These are phyloP conservation scores for Alisma plantagoaquatica DNA, from an alignment of 106 monocot species.

Conservation along the genomic window DNA sequence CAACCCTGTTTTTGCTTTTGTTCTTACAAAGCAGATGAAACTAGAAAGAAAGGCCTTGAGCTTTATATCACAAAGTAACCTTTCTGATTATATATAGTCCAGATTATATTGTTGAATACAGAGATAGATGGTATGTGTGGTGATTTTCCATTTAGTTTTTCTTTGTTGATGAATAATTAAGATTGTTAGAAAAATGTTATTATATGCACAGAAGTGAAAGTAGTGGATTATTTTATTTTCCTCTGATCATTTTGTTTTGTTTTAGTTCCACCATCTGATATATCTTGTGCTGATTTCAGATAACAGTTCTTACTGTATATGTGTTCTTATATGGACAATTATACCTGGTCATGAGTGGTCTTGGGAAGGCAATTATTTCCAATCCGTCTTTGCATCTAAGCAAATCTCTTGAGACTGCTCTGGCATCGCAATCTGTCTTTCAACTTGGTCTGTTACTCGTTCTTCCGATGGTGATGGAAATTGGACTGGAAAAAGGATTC, in stretches of 20 bases:
- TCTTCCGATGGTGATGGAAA: slow-evolving; percentile 94
- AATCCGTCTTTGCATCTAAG: slow-evolving; percentile 43
- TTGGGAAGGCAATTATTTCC: slow-evolving; percentile 64
- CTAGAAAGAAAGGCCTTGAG: too few relatives aligned
- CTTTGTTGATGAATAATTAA: too few relatives aligned
- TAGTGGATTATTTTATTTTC: neutral
- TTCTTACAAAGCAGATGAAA: too few relatives aligned
- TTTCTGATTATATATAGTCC: too few relatives aligned
- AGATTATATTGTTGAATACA: too few relatives aligned
- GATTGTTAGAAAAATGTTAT: too few relatives aligned
- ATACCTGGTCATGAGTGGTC: slow-evolving; percentile 84
- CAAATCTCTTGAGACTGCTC: slow-evolving; percentile 69
- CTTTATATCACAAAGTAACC: too few relatives aligned
- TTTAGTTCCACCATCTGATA: neutral
- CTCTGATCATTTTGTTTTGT: neutral
- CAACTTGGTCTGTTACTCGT: slow-evolving; percentile 80
- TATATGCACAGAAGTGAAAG: too few relatives aligned
- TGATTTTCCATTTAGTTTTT: too few relatives aligned
- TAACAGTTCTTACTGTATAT: slow-evolving; percentile 86
- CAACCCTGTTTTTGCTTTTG: too few relatives aligned
- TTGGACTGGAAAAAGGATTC: slow-evolving; percentile 88
- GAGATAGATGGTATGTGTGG: too few relatives aligned
- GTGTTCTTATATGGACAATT: slow-evolving; percentile 83
- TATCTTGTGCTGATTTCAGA: slow-evolving; percentile 25
- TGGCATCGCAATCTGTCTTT: slow-evolving; percentile 82